Percentiles rank a stretch among this genome's conserved stretches.
phyloP scores from a whole-genome alignment of 2,329 filamentous ascomycete species.

The Mariannaea sp. region DNA sequence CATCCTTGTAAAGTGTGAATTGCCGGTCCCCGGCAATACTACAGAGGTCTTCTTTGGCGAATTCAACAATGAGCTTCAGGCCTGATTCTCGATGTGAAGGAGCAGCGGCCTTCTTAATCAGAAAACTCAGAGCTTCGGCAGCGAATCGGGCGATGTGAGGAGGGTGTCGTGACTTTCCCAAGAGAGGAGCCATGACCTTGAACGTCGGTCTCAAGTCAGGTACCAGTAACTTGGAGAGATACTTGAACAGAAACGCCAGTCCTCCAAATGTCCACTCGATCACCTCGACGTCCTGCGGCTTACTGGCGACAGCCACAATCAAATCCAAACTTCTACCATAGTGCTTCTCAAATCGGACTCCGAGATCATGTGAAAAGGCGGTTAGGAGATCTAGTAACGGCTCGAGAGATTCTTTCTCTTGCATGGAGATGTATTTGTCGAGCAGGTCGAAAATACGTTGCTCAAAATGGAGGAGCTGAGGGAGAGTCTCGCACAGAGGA shows the following conservation, averaged over 20 bases:
- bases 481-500: conserved; percentile 84
- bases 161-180: conserved; percentile 82
- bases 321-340: conserved; percentile 77
- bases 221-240: conserved; percentile 84
- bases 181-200: conserved; percentile 78
- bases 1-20: conserved; percentile 76
- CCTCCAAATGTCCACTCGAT: conserved; percentile 97
- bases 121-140: conserved; percentile 91
- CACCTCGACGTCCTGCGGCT: conserved; percentile 79
- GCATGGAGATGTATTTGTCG: conserved; percentile 74
- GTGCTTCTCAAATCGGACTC: conserved; percentile 84
- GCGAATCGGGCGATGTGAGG: conserved; percentile 89
- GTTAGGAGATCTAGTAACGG: conserved; percentile 86
- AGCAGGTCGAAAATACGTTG: conserved; percentile 81
- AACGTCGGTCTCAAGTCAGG: conserved; percentile 85
- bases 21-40: conserved; percentile 58
- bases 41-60: conserved; percentile 72
- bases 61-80: conserved; percentile 70
- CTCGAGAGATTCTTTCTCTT: conserved; percentile 81
- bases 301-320: conserved; percentile 77
- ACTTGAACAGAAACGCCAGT: conserved; percentile 96
- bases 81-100: conserved; percentile 76
- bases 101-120: conserved; percentile 85
- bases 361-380: conserved; percentile 93
- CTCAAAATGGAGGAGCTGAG: conserved; percentile 90